Base-by-base conservation (phyloP, 2,329 filamentous ascomycete genomes). In the Pseudonectria buxi region DNA sequence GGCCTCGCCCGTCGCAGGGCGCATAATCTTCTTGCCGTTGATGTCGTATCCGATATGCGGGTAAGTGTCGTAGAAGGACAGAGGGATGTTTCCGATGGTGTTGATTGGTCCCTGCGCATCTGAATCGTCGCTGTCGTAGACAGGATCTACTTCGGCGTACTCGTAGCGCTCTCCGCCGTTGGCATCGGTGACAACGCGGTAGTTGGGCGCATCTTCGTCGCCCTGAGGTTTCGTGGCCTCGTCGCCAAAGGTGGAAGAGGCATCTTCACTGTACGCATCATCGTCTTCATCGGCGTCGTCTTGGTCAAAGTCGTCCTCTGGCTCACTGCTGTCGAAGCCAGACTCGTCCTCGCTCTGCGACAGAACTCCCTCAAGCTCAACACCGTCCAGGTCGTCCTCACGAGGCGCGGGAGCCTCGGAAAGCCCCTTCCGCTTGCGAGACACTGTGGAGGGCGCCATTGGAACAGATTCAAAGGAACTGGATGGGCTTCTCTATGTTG, bases 21-120 rank as follows among this genome's bases (percentile, higher is more conserved):
- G 83, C 81, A 95, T 86, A 46, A 98, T 95, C 63, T 86, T 94
- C 74, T 94, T 95, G 61, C 92, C 92, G 61, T 98, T 94, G 67
- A 98, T 96, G 54, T 95, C 86, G 65, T 98, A 98, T 40, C 92
- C 92, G 57, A 98, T 95, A 59, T 98, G 92, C 33, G 92, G 92
- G 58, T 95, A 98, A 25, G 86, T 84, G 60, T 98, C 92, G 68
- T 98, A 98, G 65, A 95, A 96, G 3, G 85, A 83, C 32, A 96
- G 68, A 5, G 89, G 86, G 41, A 98, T 98, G 57, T 96, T 74
- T 49, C 92, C 94, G 53, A 98, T 95, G 0, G 92, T 96, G 65
- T 98, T 98, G 33, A 71, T 72, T 18, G 81, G 77, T 37, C 78
- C 83, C 43, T 83, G 78, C 4, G 81, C 82, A 58, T 95, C 90